Base-by-base conservation (phyloP, 2,329 filamentous ascomycete species). In the Biscogniauxia marginata region DNA sequence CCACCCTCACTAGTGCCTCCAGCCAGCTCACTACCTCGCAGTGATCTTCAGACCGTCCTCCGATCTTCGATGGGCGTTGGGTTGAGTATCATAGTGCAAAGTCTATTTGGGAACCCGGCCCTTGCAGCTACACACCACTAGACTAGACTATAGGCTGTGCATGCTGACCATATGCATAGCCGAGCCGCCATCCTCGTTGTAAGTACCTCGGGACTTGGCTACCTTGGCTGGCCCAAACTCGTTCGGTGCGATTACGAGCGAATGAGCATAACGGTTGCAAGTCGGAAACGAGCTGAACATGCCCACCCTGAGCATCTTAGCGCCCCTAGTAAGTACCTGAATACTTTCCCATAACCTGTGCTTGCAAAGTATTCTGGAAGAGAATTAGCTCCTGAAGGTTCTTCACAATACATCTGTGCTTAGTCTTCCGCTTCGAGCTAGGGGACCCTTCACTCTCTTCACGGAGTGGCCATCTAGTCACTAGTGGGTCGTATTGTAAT, bases 81-180 rank as follows among this genome's bases (percentile, higher is more conserved):
- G n/a, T 19, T 22, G 22, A 45, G 20, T 43, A 24, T 58, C 52
- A 20, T 64, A 63, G 62, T 53, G 62, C 45, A 63, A 64, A 64
- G 60, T 68, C 59, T 65, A 67, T 66, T 63, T 62, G 52, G 34
- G 20, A 49, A 45, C 20, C 44, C 49, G 22, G 53, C 62, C 65
- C 64, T 58, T 62, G 62, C 49, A 46, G 30, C 46, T 22, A 48
- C 44, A 46, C 19, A 20, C 21, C 46, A 48, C 7, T 23, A 30
- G 13, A 24, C 7, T 30, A 30, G 21, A 20, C 45, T 7, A 52
- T 20, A 34, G n/a, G 22, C 20, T 13, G 21, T 18, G 39, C 11
- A 23, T 9, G 13, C 49, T 9, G 13, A 19, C 19, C 19, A n/a
- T 39, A 16, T n/a, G 30, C 30, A 39, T 39, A 39, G n/a, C 30